A percentile compares a stretch with the other conserved stretches of the same genome.
phyloP scores from a whole-genome alignment of 345 rosid genomes.

The Capsella bursapastoris region DNA sequence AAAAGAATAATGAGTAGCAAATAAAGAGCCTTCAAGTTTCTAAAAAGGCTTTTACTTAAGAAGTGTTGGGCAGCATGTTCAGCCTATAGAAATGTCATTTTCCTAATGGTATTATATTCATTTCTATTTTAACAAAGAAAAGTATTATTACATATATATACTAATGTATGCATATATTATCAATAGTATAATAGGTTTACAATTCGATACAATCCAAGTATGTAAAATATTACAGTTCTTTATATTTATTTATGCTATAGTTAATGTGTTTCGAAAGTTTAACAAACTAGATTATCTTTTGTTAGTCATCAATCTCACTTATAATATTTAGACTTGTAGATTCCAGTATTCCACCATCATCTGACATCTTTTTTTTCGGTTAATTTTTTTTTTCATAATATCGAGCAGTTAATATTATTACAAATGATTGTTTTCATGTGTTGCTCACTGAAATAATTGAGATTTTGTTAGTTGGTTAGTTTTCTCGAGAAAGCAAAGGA shows the following conservation, averaged over 20 bases:
- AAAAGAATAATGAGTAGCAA: constrained; percentile 4
- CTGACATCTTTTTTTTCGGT: neutral
- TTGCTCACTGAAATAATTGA: neutral
- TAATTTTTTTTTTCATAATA: neutral
- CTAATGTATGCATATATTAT: too few species aligned
- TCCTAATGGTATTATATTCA: constrained; percentile 17
- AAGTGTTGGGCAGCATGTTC: constrained; percentile 36
- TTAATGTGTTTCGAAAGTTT: neutral
- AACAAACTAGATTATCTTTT: neutral
- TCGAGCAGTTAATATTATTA: neutral
- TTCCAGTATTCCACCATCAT: neutral
- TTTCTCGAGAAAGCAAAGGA: constrained; percentile 8
- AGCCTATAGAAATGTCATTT: constrained; percentile 21
- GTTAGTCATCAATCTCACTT: neutral
- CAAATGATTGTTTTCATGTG: neutral
- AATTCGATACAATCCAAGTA: too few species aligned
- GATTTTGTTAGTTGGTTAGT: constrained; percentile 1
- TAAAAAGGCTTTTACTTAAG: neutral
- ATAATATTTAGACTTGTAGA: neutral
- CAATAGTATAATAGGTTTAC: too few species aligned
- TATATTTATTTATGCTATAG: neutral
- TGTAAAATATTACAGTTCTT: neutral
- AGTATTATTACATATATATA: too few species aligned
- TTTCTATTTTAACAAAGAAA: too few species aligned
- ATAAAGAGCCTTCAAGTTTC: constrained; percentile 28